Conservation (phyloP, 2,329 filamentous ascomycete genomes). For the Furcasterigmium sp. region DNA sequence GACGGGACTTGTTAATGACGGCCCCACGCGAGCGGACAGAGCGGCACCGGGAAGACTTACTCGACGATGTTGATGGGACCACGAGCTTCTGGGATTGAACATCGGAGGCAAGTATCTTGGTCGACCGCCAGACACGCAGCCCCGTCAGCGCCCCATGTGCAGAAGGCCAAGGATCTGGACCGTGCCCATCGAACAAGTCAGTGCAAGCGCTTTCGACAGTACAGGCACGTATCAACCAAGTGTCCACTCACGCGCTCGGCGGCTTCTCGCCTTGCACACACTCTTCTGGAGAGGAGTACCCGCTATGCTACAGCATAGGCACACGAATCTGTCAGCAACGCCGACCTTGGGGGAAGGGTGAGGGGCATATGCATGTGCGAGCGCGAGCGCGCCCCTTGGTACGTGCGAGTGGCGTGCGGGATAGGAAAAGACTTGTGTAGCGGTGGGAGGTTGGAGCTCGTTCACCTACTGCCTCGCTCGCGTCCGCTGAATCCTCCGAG, state of each 20-base stretch:
- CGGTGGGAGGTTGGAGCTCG: no score
- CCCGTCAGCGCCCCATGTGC: conserved; percentile 55
- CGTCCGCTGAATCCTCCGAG: no score
- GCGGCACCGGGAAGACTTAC: conserved; percentile 39
- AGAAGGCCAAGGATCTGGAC: conserved; percentile 41
- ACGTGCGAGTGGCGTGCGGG: no score
- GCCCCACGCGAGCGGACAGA: conserved; percentile 1
- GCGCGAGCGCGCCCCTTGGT: background rate
- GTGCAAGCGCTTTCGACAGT: conserved; percentile 1
- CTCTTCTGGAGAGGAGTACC: conserved; percentile 37
- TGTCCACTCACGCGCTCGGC: conserved; percentile 37
- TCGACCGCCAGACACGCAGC: conserved; percentile 31
- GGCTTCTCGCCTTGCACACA: conserved; percentile 42
- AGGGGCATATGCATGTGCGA: background rate
- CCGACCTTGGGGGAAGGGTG: conserved; percentile 2
- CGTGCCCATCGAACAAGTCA: background rate
- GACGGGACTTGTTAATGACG: background rate
- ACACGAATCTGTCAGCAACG: conserved; percentile 1
- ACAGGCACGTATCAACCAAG: conserved; percentile 2
- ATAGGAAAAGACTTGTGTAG: no score
- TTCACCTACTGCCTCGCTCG: no score
- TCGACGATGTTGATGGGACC: conserved; percentile 46
- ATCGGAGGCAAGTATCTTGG: conserved; percentile 28
- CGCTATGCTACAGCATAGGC: conserved; percentile 17
- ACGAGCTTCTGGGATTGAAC: conserved; percentile 32